Base-by-base conservation (phyloP, 2,329 filamentous ascomycete genomes). In the Shiraia sp. region DNA sequence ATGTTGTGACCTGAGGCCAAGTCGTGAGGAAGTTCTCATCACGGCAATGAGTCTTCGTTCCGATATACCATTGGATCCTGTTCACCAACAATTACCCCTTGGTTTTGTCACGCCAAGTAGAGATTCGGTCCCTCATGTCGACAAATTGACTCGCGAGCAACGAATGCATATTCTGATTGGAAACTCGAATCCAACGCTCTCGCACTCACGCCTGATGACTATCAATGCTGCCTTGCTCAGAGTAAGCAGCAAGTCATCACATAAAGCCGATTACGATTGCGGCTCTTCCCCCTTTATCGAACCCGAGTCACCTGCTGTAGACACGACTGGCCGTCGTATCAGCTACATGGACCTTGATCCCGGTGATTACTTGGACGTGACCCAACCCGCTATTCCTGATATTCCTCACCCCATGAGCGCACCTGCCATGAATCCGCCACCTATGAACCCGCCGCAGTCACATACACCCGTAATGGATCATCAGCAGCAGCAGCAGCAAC, bases 301-400 rank as follows among this genome's bases (percentile, higher is more conserved):
- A 26, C 45, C 48, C 27, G 56, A 56, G 27, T 56, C 55, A 17
- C 63, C 58, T 9, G 45, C 53, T 0, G 49, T 54, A 8, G 63
- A 66, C 36, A 50, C 53, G 2, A 32, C 45, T 15, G 53, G 53
- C 19, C 59, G 59, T 23, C 66, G 65, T 27, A 66, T 68, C 23
- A 69, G 66, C 44, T 68, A 66, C 40, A 68, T 69, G 64, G 66
- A 69, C 29, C 40, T 68, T n/a, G 65, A 68, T 44, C 56, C 61
- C 13, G 61, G 53, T 9, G 52, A 61, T 27, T 67, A 53, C 39
- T 37, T 65, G 8, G 56, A 57, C 23, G 51, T 67, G 24, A 47
- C 53, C 1, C 60, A 67, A 15, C 59, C 58, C 17, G 51, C 50
- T 10, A 62, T 66, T 36, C 63, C 63, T 6, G 50, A 57, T 16